Evolutionary conservation across 192 early-diverging fungal species (phyloP).

Genomic region (Coemansia sp.): DNA sequence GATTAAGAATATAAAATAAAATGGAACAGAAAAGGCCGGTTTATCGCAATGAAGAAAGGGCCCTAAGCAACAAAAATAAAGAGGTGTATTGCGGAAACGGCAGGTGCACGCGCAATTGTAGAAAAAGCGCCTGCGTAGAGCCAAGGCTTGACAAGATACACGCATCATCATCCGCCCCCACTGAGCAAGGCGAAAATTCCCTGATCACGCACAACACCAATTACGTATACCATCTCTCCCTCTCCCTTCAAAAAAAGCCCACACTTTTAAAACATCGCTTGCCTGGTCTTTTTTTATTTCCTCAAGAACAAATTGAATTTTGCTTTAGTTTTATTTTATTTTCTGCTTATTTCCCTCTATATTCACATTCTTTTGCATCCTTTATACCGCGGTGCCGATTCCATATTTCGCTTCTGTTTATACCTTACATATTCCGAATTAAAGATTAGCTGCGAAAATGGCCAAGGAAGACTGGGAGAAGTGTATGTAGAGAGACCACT

Average conservation of each 20-base stretch:
- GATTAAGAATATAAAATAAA: too few species aligned
- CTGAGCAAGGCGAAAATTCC: too few species aligned
- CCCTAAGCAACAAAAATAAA: too few species aligned
- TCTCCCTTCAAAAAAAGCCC: not conserved
- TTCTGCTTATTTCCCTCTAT: not conserved
- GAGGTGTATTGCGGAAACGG: too few species aligned
- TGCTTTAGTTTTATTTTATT: not conserved
- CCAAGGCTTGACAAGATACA: too few species aligned
- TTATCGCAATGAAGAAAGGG: too few species aligned
- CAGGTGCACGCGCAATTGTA: too few species aligned
- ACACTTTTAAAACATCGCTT: not conserved
- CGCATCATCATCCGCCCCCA: too few species aligned
- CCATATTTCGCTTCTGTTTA: conserved; percentile 2
- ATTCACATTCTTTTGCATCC: conserved; percentile 2
- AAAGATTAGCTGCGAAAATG: conserved; percentile 22
- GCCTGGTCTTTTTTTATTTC: not conserved
- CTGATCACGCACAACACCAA: too few species aligned
- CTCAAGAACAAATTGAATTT: not conserved
- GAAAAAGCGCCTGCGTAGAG: too few species aligned
- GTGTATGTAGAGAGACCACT: conserved; percentile 62
- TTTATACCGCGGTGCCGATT: conserved; percentile 2
- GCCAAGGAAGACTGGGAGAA: conserved; percentile 98
- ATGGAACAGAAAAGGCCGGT: too few species aligned
- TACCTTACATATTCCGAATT: conserved; percentile 1
- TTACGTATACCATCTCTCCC: not conserved